Conservation (phyloP, 208 protist species). For the Lotmaria passim region DNA sequence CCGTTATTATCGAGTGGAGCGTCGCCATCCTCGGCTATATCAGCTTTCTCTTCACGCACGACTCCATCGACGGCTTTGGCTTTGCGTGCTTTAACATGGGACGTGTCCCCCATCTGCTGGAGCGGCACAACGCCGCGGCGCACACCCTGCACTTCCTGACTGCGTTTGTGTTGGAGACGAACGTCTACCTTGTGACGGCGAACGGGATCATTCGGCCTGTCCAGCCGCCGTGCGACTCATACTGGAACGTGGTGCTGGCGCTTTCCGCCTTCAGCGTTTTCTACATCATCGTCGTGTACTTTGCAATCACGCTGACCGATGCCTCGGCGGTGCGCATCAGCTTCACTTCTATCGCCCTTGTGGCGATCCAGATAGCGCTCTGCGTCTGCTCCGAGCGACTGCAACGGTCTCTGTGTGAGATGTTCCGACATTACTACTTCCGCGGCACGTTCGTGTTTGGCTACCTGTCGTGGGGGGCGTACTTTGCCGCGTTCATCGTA, state of each 20-base stretch:
- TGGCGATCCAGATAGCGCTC: constrained; percentile 40
- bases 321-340: constrained; percentile 35
- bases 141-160: constrained; percentile 52
- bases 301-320: constrained; percentile 28
- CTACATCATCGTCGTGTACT: constrained; percentile 39
- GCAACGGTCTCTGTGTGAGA: neutral
- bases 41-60: constrained; percentile 50
- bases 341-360: constrained; percentile 38
- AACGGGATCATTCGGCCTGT: constrained; percentile 16
- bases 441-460: constrained; percentile 44
- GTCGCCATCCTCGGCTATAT: constrained; percentile 55
- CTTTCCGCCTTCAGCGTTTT: constrained; percentile 38
- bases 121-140: constrained; percentile 41
- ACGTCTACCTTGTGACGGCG: constrained; percentile 52
- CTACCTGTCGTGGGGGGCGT: constrained; percentile 43
- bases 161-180: constrained; percentile 63
- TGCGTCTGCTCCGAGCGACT: constrained; percentile 29
- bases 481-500: constrained; percentile 35
- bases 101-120: constrained; percentile 30
- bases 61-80: constrained; percentile 70
- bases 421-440: constrained; percentile 14
- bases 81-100: constrained; percentile 75
- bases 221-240: constrained; percentile 25
- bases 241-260: constrained; percentile 32
- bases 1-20: constrained; percentile 44